Base-by-base conservation (phyloP, 2,329 filamentous ascomycete genomes). In the Alternaria gaisen region DNA sequence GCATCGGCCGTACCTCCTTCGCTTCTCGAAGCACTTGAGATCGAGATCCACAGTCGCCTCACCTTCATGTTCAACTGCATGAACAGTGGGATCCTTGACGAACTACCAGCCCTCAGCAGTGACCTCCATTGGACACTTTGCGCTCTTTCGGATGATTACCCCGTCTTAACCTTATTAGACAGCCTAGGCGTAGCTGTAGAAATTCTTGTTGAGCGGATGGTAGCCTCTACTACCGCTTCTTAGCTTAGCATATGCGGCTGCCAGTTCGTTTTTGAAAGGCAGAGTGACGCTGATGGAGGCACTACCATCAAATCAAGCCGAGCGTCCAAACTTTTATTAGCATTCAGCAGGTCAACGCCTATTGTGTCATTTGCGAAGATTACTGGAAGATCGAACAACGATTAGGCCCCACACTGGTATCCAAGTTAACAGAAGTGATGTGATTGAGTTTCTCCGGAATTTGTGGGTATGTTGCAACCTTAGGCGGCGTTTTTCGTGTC, bases 101-200 rank as follows among this genome's bases (percentile, higher is more conserved):
- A 58, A 9, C 32, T 62, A 18, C 41, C 32, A 22, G 24, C 8
- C 14, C 32, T 58, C 12, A 38, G n/a, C 7, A 30, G n/a, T n/a
- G n/a, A 58, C 14, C 48, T 53, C 26, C 40, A 54, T 12, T 61
- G 43, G 58, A 41, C 52, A 26, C 22, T 56, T n/a, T 50, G 32
- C 28, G 56, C 55, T 32, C 32, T 54, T 14, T 41, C 55, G 24
- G 24, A 48, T n/a, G 30, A 51, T 1, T 56, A 22, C 14, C 55
- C 55, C 14, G 4, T 38, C n/a, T 24, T 53, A 26, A 32, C n/a
- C 5, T 16, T 53, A 11, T 43, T 61, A 30, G 18, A 38, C 7
- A 53, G 44, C 34, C 56, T 58, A 18, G 41, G 44, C 4, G 36
- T 40, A 38, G 40, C 38, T 44, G 48, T 62, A 2, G 62, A 59